A percentile compares a stretch with the other conserved stretches of the same genome.
These are phyloP conservation scores for Saxispiralis lemnorum DNA, from an alignment of 495 filamentous ascomycete genomes.

Conservation along the genomic window DNA sequence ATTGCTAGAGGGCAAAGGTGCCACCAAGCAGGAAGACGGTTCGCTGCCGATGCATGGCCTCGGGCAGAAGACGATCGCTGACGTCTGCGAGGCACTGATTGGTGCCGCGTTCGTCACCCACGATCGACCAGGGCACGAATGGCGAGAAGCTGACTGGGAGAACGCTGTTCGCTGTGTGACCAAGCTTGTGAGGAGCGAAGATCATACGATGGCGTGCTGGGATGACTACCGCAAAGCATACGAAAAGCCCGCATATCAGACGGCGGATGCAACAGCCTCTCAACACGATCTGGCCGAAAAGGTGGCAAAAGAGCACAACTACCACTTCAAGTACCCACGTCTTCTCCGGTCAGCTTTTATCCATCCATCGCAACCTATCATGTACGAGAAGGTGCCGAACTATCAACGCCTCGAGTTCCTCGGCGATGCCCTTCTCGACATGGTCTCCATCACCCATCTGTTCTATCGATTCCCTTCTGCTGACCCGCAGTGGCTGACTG, in stretches of 20 bases:
- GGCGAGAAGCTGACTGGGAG: constrained; percentile 42
- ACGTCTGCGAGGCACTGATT: constrained; percentile 90
- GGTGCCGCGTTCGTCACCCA: constrained; percentile 65
- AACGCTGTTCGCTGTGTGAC: constrained; percentile 72
- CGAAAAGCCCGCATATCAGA: constrained; percentile 54
- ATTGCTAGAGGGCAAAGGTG: constrained; percentile 42
- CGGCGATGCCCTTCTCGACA: constrained; percentile 77
- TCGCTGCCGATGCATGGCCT: constrained; percentile 42
- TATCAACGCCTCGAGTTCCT: constrained; percentile 92
- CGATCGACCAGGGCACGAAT: constrained; percentile 23
- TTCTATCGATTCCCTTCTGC: constrained; percentile 57
- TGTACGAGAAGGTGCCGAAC: constrained; percentile 59
- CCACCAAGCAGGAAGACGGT: constrained; percentile 38
- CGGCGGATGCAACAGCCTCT: constrained; percentile 34
- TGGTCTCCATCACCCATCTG: constrained; percentile 66
- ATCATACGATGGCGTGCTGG: constrained; percentile 52
- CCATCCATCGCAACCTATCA: constrained; percentile 62
- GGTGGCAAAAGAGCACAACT: constrained; percentile 49
- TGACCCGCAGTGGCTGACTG: constrained; percentile 93
- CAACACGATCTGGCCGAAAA: constrained; percentile 50
- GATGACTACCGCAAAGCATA: constrained; percentile 58
- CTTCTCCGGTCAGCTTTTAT: constrained; percentile 73
- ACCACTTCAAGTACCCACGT: constrained; percentile 63
- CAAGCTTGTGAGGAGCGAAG: constrained; percentile 44
- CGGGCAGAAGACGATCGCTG: constrained; percentile 83